Evolutionary conservation across 2,329 filamentous ascomycete species (phyloP).

Genomic region (Aschersonia sp.): DNA sequence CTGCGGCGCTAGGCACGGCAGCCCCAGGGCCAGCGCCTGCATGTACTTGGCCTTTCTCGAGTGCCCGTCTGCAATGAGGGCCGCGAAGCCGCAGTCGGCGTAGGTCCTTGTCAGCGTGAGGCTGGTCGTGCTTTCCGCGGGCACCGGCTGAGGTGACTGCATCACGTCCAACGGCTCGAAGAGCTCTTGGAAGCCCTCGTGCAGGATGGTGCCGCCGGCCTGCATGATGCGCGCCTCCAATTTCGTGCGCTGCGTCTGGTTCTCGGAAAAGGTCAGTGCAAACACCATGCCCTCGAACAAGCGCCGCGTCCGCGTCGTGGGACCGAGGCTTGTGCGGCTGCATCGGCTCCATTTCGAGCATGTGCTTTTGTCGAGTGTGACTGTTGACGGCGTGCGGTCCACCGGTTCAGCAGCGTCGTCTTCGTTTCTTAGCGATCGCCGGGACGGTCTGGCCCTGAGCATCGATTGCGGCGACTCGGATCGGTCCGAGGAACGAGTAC

Average conservation of each 20-base stretch:
- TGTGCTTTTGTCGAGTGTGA: constrained; percentile 23
- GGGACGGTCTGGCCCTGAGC: constrained; percentile 9
- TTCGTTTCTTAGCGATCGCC: constrained; percentile 14
- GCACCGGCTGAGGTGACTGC: constrained; percentile 13
- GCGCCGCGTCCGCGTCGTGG: constrained; percentile 11
- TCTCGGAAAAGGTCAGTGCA: constrained; percentile 55
- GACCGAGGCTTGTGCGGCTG: constrained; percentile 13
- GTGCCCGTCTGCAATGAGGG: constrained; percentile 73
- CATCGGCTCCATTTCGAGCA: constrained; percentile 12
- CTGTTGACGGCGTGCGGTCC: constrained; percentile 21
- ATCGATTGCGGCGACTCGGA: constrained; percentile 13
- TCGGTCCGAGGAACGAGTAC: constrained; percentile 6
- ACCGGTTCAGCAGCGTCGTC: constrained; percentile 35
- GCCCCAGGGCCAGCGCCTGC: constrained; percentile 77
- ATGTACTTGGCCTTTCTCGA: constrained; percentile 85
- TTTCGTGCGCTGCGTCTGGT: constrained; percentile 23
- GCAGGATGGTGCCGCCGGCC: constrained; percentile 58
- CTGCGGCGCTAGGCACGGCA: constrained; percentile 70
- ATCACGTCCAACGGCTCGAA: constrained; percentile 40
- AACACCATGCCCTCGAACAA: constrained; percentile 77
- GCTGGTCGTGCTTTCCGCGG: constrained; percentile 13
- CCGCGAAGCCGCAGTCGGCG: constrained; percentile 56
- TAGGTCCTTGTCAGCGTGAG: constrained; percentile 40
- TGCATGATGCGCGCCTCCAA: constrained; percentile 49
- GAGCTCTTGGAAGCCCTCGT: constrained; percentile 66